Base-by-base conservation (phyloP, 1,139 yeast species). In the Tardiomyces digboiensis region DNA sequence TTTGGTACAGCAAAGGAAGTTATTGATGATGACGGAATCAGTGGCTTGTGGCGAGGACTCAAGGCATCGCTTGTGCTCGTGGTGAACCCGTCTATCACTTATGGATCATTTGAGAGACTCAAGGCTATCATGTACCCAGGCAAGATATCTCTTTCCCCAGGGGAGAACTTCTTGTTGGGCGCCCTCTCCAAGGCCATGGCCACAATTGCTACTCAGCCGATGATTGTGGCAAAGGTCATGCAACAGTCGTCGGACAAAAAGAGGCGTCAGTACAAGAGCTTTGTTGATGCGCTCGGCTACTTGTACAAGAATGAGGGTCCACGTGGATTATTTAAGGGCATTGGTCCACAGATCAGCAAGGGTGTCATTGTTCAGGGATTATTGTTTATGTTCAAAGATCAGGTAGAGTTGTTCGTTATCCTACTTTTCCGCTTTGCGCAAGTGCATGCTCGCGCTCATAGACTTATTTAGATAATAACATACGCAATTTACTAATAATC, bases 351-450 rank as follows among this genome's bases (percentile, higher is more conserved):
- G 62, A 71, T 86, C 52, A 64, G 81, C 38, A 86, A 86, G 68
- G 95, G 94, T 2, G 83, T 86, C 3, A 64, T 86, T 45, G 95
- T 86, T 3, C 95, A 86, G 63, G 95, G 95, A 0, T 70, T 86
- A 50, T 70, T 87, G 55, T 83, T 87, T 57, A 83, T 83, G 82
- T 82, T 82, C 63, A 83, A 81, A 63, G 94, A 84, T 55, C 88
- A 67, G 51, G 62, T 66, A 21, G 71, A 67, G 53, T 52, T 64
- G 21, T 53, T 61, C 44, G 57, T 67, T 42, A 47, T 65, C 29
- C 49, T 62, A 40, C 50, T 67, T 23, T 49, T 65, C 43, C 50
- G 33, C 5, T 16, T 26, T 5, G 33, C 14, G 10, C 33, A 26
- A 16, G 33, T 16, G 8, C 33, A 16, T 8, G n/a, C n/a, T n/a